Evolutionary conservation across 148 eudicot genomes (phyloP), one percentile per base, ranked within the genome.

Genomic region (Amaranthus cruentus): DNA sequence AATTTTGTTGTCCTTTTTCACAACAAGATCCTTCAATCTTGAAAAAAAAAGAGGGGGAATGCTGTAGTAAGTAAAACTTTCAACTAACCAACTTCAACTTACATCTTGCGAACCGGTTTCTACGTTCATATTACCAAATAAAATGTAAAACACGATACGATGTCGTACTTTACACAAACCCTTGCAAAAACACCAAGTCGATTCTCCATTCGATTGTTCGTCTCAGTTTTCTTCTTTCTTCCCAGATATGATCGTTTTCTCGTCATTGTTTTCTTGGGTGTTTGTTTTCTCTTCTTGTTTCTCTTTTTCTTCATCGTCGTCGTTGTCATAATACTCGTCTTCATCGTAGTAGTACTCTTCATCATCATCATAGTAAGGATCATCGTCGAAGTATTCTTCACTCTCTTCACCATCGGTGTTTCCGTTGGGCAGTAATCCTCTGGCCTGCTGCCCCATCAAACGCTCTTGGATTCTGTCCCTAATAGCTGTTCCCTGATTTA

Each of bases 301-400:
- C 38, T 28, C 38, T 28, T 28, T 28, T 28, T 28, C 38, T 28
- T 28, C 38, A 28, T 28, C 38, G 38, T 62, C 70, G 11, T 69
- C 82, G 6, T 76, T 62, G 5, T 80, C 83, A 57, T 80, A 72
- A 18, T 74, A 68, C 57, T 77, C 83, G 9, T 70, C 82, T 47
- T 80, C 81, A 13, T 80, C 86, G 48, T 75, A 74, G 9, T 84
- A 70, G 50, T 69, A 76, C 21, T 78, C 84, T 7, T 80, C 71
- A 12, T 56, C 73, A 14, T 77, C 81, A 56, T 84, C 73, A 21
- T 75, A 72, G 12, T 70, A 49, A 67, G 74, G 72, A 49, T 83
- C 80, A 46, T 77, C 74, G 42, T 80, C 83, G 55, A 80, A 83
- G 64, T 76, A 83, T 52, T 84, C 87, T 73, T 84, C 87, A 46